Evolutionary conservation across 1,284 basidiomycete genomes (phyloP), one percentile per base, ranked within the genome.

Genomic region (Puccinia brachypodii): DNA sequence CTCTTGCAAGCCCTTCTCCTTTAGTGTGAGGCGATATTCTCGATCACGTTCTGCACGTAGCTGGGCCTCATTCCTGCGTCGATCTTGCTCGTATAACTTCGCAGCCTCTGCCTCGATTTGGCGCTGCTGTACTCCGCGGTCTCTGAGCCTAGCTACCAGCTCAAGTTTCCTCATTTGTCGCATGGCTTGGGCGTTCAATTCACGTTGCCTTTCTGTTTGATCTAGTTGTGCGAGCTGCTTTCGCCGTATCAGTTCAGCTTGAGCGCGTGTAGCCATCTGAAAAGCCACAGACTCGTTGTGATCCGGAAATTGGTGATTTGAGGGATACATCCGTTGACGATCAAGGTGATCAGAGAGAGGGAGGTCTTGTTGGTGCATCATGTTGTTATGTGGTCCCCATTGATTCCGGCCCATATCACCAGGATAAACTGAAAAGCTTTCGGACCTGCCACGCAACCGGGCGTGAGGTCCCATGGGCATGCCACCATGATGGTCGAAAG

Each of bases 1-100:
- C 25, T 81, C 78, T 62, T 73, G 69, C n/a, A 81, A 47, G 36
- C 78, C 78, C 40, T 81, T 81, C n/a, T 73, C 71, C 36, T 73
- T 81, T 40, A 81, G n/a, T 36, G 53, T 50, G 33, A 36, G 56
- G 11, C 56, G 78, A 53, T 81, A 60, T 81, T 81, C 78, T 62
- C 22, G 40, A 42, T 81, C 78, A 13, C 78, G 69, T 28, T 64
- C 14, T 66, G 62, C 69, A 25, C 40, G 66, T 8, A 81, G 53
- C 58, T 81, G 58, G 28, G 60, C 60, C 56, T 66, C 78, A 14
- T 56, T 53, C 69, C 64, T 33, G 19, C 40, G 33, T 16, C 14
- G 38, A 60, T 74, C 71, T 16, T 31, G 69, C 66, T 81, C 71
- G n/a, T 31, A 56, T 71, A 81, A 16, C 22, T 73, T 53, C 9